phyloP scores from a whole-genome alignment of 2,329 filamentous ascomycete species.

The Podosphaera xanthii region DNA sequence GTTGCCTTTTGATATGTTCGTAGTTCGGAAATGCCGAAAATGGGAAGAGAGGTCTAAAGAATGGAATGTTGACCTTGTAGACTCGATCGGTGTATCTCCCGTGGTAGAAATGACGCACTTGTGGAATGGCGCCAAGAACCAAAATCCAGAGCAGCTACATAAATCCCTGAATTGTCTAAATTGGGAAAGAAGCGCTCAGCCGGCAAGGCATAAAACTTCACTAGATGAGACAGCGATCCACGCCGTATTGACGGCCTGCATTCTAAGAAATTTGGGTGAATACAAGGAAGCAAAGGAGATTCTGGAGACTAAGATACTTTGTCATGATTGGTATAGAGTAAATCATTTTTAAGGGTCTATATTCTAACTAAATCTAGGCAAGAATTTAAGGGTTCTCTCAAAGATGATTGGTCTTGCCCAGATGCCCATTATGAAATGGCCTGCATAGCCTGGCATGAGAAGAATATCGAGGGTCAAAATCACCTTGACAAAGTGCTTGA shows the following conservation, averaged over 20 bases:
- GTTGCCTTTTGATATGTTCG: constrained; percentile 73
- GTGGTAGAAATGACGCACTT: constrained; percentile 82
- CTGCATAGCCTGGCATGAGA: constrained; percentile 56
- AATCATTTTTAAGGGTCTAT: neutral
- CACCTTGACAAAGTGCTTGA: constrained; percentile 28
- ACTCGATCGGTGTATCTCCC: constrained; percentile 62
- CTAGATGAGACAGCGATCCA: constrained; percentile 40
- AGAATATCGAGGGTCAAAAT: constrained; percentile 13
- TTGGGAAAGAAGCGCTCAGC: constrained; percentile 33
- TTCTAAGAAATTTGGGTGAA: constrained; percentile 39
- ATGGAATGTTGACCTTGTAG: constrained; percentile 44
- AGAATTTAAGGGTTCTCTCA: constrained; percentile 33
- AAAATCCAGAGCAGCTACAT: constrained; percentile 42
- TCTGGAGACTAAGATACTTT: constrained; percentile 38
- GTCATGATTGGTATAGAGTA: constrained; percentile 32
- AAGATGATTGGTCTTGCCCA: constrained; percentile 49
- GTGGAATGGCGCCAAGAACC: constrained; percentile 75
- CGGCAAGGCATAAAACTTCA: constrained; percentile 26
- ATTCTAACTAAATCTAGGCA: constrained; percentile 17
- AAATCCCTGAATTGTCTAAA: constrained; percentile 37
- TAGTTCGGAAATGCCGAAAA: constrained; percentile 62
- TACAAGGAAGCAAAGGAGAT: constrained; percentile 41
- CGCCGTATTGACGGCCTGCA: constrained; percentile 40
- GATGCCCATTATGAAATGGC: constrained; percentile 72
- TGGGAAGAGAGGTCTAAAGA: constrained; percentile 60